Base-by-base conservation (phyloP, 345 rosid genomes). In the Rhodomyrtus tomentosa region DNA sequence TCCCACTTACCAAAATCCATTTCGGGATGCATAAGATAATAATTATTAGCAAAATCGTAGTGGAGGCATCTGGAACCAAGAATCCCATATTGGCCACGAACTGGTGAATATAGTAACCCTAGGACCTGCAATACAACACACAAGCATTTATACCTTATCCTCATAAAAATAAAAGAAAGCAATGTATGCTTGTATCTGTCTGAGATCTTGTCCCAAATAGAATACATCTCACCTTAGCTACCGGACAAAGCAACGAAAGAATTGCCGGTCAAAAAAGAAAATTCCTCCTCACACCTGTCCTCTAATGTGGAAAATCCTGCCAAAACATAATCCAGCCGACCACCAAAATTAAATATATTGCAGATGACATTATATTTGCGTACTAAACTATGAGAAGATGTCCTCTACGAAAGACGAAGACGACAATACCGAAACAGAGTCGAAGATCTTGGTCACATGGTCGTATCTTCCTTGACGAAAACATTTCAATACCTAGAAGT, bases 251-350 rank as follows among this genome's bases (percentile, higher is more conserved):
- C 50, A 21, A 40, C 81, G 29, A 68, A 83, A 62, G 38, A 82
- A 38, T 25, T 82, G 42, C 42, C 50, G 38, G 53, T 82, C 27
- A 32, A 68, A 81, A 81, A 81, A 51, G 84, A 5, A 51, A 45
- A 54, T 51, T 53, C 42, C 76, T 8, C 42, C 76, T 4, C 42
- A 56, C 87, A 87, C 83, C 85, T 76, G 85, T 74, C 83, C 82
- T 49, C 72, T 62, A 50, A 40, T 55, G 42, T 36, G 38, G 51
- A 62, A 55, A 55, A 51, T 56, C 72, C 85, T 74, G 86, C 85
- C 81, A 87, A 76, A 76, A 82, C 84, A 42, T 38, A 87, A 87
- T 72, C 82, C 55, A 25, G 55, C 59, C 82, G 58, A 54, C 68
- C 83, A 50, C 83, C 83, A 84, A 86, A 83, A 24, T 42, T 32